Conservation (phyloP, 2,329 filamentous ascomycete species). For the Alternaria ventricosa region DNA sequence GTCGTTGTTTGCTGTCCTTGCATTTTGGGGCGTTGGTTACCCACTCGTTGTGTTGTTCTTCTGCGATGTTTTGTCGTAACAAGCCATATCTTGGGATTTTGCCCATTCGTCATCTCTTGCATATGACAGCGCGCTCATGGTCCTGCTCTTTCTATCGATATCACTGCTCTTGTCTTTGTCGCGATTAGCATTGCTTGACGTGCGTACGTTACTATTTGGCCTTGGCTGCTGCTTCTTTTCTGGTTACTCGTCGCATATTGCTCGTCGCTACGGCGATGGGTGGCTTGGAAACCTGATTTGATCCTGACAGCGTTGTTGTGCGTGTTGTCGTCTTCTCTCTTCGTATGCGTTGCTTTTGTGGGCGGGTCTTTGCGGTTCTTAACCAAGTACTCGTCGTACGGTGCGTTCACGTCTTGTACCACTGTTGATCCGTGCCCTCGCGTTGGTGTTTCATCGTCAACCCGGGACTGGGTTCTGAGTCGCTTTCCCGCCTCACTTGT, state of each 20-base stretch:
- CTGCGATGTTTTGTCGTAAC: neutral
- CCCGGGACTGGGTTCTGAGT: neutral
- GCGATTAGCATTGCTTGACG: neutral
- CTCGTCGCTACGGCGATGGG: neutral
- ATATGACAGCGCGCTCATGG: neutral
- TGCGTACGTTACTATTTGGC: neutral
- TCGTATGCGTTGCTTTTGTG: neutral
- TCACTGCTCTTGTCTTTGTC: neutral
- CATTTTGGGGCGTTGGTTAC: neutral
- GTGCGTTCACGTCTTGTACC: neutral
- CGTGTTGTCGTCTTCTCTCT: neutral
- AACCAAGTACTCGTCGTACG: neutral
- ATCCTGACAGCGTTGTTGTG: neutral
- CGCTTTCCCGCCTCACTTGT: neutral
- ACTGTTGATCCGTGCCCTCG: slow-evolving; percentile 10
- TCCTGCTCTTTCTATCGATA: neutral
- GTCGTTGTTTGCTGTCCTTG: slow-evolving; percentile 5
- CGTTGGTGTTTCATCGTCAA: slow-evolving; percentile 15
- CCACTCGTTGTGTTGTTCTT: slow-evolving; percentile 1
- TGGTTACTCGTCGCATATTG: neutral
- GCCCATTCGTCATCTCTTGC: neutral
- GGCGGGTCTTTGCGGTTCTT: neutral
- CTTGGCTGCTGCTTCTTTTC: neutral
- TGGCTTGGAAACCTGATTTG: neutral
- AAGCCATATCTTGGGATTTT: neutral